Evolutionary conservation across 2,329 filamentous ascomycete genomes (phyloP), one percentile per base, ranked within the genome.

Genomic region (Clonostachys rosea): DNA sequence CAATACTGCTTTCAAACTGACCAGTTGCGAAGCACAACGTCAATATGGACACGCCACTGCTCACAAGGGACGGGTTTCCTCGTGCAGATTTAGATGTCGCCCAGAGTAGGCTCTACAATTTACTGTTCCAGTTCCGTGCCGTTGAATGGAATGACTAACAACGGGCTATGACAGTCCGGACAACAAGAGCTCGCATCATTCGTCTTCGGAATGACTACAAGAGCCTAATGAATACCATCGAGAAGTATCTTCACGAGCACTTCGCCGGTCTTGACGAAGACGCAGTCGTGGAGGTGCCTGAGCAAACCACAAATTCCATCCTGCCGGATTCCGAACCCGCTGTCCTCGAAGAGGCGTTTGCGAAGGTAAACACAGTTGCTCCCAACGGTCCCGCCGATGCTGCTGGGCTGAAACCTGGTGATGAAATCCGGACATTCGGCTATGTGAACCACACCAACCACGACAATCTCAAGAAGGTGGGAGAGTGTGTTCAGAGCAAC

Each of bases 21-120:
- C 17, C 46, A 10, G 13, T 13, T 39, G 7, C 11, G 20, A 58
- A 96, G 91, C 92, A 97, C 73, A 84, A 87, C 41, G 92, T 96
- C 46, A 85, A 87, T 59, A 99, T 99, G 94, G 85, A 86, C 58
- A 96, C 94, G 8, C 77, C 83, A 49, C 80, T 99, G 37, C 82
- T 90, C 20, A 96, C 92, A 13, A 81, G 84, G 51, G 94, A 97
- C 68, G 94, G 94, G 43, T 99, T 89, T 63, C 94, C 94, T 34
- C 82, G 94, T 62, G 86, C 89, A 58, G 94, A 99, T 67, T 85
- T 99, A 53, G 94, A 99, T 65, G 87, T 99, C 52, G 87, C 94
- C 24, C 92, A 96, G 70, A 94, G 90, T 94, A 82, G 54, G 75
- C 47, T 30, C 24, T 30, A 10, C 24, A 10, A 34, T 14, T 10